Evolutionary conservation across 108 stramenopile genomes (phyloP).

Genomic region (Poteriospumella lacustris): DNA sequence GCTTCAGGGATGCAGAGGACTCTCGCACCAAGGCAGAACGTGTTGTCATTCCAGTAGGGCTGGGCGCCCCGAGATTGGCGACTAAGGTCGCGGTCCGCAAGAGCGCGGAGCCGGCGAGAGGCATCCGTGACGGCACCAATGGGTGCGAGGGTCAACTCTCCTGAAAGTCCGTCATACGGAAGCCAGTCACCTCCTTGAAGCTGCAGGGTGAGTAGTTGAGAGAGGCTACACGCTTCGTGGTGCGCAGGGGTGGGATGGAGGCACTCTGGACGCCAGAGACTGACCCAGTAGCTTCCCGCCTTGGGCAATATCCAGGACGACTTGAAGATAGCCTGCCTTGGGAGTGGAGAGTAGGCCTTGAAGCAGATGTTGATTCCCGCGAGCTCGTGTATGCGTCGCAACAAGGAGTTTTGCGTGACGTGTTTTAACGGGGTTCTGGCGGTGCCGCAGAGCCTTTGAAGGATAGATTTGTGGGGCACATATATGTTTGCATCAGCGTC

Average conservation of each 20-base stretch:
- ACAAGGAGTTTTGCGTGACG: background rate
- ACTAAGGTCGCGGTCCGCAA: background rate
- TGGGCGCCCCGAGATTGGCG: background rate
- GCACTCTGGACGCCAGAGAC: background rate
- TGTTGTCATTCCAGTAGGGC: background rate
- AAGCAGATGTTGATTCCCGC: background rate
- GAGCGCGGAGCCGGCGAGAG: background rate
- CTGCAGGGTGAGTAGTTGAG: background rate
- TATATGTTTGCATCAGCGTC: background rate
- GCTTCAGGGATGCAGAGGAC: background rate
- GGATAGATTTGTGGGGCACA: background rate
- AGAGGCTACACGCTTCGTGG: background rate
- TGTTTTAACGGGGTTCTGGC: background rate
- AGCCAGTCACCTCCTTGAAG: background rate
- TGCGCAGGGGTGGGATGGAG: background rate
- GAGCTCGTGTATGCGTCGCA: background rate
- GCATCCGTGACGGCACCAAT: background rate
- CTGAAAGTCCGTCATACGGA: background rate
- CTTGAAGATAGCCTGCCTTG: background rate
- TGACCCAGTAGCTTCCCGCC: background rate
- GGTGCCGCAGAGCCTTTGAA: background rate
- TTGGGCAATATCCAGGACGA: background rate
- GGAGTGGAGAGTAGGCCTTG: background rate
- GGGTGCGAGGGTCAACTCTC: background rate
- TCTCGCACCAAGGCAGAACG: background rate